These are phyloP conservation scores for Sporothrix humicola DNA, from an alignment of 2,329 filamentous ascomycete genomes.

Conservation along the genomic window DNA sequence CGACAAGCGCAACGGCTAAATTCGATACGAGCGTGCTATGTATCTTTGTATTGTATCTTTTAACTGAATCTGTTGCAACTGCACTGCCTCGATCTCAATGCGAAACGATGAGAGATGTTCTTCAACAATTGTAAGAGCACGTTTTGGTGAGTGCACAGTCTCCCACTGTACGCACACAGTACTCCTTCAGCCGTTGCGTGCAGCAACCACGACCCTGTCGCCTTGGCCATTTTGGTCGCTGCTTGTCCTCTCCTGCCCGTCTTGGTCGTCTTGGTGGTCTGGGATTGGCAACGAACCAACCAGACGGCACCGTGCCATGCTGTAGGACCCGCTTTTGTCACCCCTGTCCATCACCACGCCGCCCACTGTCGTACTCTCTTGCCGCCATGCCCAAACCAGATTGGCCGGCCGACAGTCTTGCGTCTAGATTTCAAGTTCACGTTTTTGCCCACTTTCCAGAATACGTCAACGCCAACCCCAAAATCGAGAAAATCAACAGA, in stretches of 20 bases:
- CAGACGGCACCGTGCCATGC: conserved; percentile 8
- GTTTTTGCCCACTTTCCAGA: background rate
- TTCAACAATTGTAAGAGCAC: too few species aligned
- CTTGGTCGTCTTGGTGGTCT: too few species aligned
- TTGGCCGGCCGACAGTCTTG: conserved; percentile 26
- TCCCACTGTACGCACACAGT: background rate
- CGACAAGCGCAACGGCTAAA: conserved; percentile 14
- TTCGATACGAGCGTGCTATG: background rate
- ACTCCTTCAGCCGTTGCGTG: conserved; percentile 17
- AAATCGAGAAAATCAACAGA: background rate
- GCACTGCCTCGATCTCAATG: conserved; percentile 16
- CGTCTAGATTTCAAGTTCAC: conserved; percentile 16
- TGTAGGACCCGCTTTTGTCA: background rate
- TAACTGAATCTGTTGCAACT: background rate
- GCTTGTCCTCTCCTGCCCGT: conserved; percentile 9
- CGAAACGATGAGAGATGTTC: background rate
- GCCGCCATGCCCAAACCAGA: conserved; percentile 25
- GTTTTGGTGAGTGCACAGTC: background rate
- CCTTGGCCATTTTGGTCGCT: background rate
- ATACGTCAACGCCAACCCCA: background rate
- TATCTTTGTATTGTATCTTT: background rate
- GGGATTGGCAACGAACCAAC: conserved; percentile 6
- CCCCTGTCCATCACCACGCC: background rate
- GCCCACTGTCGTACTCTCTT: background rate
- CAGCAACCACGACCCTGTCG: conserved; percentile 24